Evolutionary conservation across 2,329 filamentous ascomycete genomes (phyloP), one percentile per base, ranked within the genome.

Genomic region (Clonostachys byssicola): DNA sequence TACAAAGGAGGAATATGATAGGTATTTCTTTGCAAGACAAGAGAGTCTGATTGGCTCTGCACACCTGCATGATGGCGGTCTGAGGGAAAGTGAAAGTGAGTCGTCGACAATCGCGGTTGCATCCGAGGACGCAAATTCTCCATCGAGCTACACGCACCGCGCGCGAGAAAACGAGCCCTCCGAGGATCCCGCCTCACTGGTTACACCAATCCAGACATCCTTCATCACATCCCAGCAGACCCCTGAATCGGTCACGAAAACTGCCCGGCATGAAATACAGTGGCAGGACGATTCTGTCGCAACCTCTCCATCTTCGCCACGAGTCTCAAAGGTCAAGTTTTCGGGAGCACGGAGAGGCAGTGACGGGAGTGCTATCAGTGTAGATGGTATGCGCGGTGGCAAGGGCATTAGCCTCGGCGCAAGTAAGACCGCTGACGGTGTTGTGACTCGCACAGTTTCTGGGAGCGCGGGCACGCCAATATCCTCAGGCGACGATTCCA

Each of bases 1-100:
- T 56, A 74, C 75, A 3, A 70, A 76, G 48, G 80, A 82, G 56
- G 79, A 86, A 58, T 85, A 80, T 54, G 79, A 77, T 46, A 72
- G 72, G 39, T 85, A 84, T 56, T 70, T 69, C 44, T 62, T 69
- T 30, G 77, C 74, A 30, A 68, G 78, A n/a, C 68, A 72, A 42
- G 69, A 71, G 50, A 80, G 75, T 54, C 58, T 81, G 12, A 61
- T 78, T 8, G 71, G 67, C 5, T 66, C 66, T 4, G 23, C 23
- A 10, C 23, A 30, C 10, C 23, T 30, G 8, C 23, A 30, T 6
- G 23, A 30, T 10, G 61, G 57, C 12, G 58, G 56, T 41, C 49
- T 54, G 12, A 33, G 34, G 8, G 43, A 34, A 12, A 36, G 30
- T 18, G 43, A 44, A 23, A 44, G 43, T 34, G 43, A 44, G 16